Percentiles rank a stretch among this genome's conserved stretches.
Conservation (phyloP, 345 rosid genomes). For the Rhizophora apiculata region DNA sequence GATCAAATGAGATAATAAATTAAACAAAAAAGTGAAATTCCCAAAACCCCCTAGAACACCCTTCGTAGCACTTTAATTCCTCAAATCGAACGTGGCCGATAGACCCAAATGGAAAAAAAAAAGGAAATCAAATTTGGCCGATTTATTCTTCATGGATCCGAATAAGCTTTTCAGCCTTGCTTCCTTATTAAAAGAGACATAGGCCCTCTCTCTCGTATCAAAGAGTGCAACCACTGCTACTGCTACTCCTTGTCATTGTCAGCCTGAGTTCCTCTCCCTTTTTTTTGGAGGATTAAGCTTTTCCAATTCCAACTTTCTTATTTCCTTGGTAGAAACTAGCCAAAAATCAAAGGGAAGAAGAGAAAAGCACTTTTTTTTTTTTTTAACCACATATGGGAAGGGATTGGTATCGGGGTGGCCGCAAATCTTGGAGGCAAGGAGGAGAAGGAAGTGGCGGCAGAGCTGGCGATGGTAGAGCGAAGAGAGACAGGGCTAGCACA, state of each 20-base stretch:
- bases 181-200: not conserved
- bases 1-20: not conserved
- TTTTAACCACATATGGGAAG: slow-evolving; percentile 45
- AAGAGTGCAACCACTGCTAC: no score
- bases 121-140: no score
- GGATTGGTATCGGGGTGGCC: slow-evolving; percentile 42
- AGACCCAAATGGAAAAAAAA: no score
- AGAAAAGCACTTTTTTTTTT: not conserved
- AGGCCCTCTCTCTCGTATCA: no score
- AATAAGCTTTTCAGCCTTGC: slow-evolving; percentile 12
- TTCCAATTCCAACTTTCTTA: no score
- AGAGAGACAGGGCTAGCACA: slow-evolving; percentile 1
- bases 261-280: slow-evolving; percentile 3
- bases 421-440: slow-evolving; percentile 38
- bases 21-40: not conserved
- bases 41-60: not conserved
- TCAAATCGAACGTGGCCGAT: slow-evolving; percentile 17
- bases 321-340: no score
- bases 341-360: no score
- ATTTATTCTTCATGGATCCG: no score
- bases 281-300: no score
- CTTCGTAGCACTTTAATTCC: slow-evolving; percentile 12
- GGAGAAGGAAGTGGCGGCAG: slow-evolving; percentile 5
- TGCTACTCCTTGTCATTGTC: slow-evolving; percentile 21
- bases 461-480: not conserved